Evolutionary conservation across 441 rosid species (phyloP).

Genomic region (Syzygium malaccense): DNA sequence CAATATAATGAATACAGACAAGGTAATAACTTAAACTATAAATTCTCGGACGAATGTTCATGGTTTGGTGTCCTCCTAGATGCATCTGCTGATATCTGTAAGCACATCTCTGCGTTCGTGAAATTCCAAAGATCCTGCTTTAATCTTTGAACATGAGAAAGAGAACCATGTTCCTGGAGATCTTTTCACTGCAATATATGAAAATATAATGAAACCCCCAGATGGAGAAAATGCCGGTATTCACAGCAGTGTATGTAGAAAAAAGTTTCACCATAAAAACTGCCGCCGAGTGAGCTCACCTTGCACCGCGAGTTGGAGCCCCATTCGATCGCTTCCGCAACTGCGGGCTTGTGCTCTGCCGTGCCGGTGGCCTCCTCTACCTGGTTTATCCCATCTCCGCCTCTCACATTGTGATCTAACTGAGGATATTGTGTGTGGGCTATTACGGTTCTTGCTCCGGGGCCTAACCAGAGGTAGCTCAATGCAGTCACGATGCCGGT

Average conservation of each 20-base stretch:
- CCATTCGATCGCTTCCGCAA: slow-evolving; percentile 79
- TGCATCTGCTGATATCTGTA: not conserved
- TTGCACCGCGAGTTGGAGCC: slow-evolving; percentile 49
- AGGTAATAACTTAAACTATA: too few relatives aligned
- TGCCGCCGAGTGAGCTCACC: not conserved
- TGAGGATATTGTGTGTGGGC: not conserved
- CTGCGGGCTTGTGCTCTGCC: slow-evolving; percentile 42
- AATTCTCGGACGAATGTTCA: too few relatives aligned
- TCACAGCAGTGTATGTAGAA: not conserved
- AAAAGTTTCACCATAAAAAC: not conserved
- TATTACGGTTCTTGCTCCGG: not conserved
- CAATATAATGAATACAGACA: too few relatives aligned
- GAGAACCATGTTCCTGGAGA: not conserved
- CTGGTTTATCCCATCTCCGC: not conserved
- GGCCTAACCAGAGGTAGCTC: slow-evolving; percentile 38
- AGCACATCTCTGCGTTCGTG: not conserved
- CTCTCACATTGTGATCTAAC: not conserved
- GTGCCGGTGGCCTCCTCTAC: not conserved
- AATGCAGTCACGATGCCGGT: slow-evolving; percentile 72
- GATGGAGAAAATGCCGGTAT: not conserved
- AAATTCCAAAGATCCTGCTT: not conserved
- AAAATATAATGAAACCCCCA: not conserved
- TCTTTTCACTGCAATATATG: not conserved
- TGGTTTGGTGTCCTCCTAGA: not conserved
- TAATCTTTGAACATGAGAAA: not conserved